These are phyloP conservation scores for Fusarium sp. DNA, from an alignment of 2,329 filamentous ascomycete genomes.

Conservation along the genomic window DNA sequence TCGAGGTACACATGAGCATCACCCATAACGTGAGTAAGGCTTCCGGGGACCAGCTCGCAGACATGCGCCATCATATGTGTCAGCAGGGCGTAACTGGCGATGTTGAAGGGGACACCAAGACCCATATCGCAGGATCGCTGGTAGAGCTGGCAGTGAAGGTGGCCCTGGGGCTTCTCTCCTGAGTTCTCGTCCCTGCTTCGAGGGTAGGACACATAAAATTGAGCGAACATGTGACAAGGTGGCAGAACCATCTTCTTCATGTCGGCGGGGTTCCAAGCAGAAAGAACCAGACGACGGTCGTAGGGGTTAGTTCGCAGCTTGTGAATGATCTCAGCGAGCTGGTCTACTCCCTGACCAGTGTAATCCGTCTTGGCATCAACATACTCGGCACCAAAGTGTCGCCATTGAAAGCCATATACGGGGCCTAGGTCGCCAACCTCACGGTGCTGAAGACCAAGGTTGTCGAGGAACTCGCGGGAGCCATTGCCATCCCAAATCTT, in stretches of 20 bases:
- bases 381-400: slow-evolving; percentile 95
- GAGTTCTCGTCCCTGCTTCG: slow-evolving; percentile 43
- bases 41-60: slow-evolving; percentile 85
- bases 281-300: slow-evolving; percentile 89
- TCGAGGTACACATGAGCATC: slow-evolving; percentile 97
- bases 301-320: slow-evolving; percentile 88
- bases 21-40: slow-evolving; percentile 94
- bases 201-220: slow-evolving; percentile 90
- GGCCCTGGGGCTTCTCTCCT: slow-evolving; percentile 66
- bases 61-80: slow-evolving; percentile 96
- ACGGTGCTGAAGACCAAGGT: slow-evolving; percentile 81
- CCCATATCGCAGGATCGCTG: slow-evolving; percentile 98
- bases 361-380: slow-evolving; percentile 84
- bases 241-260: slow-evolving; percentile 89
- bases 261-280: slow-evolving; percentile 93
- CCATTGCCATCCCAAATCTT: slow-evolving; percentile 99
- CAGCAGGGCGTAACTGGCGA: slow-evolving; percentile 91
- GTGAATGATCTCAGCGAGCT: slow-evolving; percentile 88
- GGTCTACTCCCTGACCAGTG: slow-evolving; percentile 88
- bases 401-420: slow-evolving; percentile 99
- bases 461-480: slow-evolving; percentile 89
- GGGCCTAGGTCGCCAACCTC: slow-evolving; percentile 91
- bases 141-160: slow-evolving; percentile 89
- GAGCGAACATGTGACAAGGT: slow-evolving; percentile 97
- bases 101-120: slow-evolving; percentile 96